These are phyloP conservation scores for Dendryphion nanum DNA, from an alignment of 2,329 filamentous ascomycete species.

Conservation along the genomic window DNA sequence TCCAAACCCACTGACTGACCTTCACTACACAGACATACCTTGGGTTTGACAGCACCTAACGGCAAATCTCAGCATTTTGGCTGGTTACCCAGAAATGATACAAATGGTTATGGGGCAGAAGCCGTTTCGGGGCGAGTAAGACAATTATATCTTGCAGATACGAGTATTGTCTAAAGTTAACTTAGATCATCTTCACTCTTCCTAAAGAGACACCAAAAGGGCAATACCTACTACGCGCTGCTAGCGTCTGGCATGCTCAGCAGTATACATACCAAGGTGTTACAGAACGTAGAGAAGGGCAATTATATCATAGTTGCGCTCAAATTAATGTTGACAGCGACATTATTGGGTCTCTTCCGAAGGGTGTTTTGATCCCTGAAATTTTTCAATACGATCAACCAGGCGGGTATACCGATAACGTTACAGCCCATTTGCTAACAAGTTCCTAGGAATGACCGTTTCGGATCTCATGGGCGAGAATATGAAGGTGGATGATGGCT, in stretches of 20 bases:
- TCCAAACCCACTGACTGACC: neutral
- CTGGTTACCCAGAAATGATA: no score
- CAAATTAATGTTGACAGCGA: slow-evolving; percentile 11
- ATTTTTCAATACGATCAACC: slow-evolving; percentile 2
- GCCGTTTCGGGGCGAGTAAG: slow-evolving; percentile 6
- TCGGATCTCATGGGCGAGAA: slow-evolving; percentile 5
- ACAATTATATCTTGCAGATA: slow-evolving; percentile 2
- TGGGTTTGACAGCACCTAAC: neutral
- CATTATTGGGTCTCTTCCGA: slow-evolving; percentile 2
- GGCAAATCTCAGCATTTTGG: no score
- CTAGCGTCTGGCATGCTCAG: no score
- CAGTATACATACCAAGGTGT: neutral
- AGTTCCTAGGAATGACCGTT: slow-evolving; percentile 7
- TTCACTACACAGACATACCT: neutral
- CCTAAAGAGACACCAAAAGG: slow-evolving; percentile 12
- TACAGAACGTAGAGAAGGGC: neutral
- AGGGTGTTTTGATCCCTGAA: slow-evolving; percentile 13
- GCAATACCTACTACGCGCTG: slow-evolving; percentile 13
- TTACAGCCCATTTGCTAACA: neutral
- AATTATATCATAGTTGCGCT: slow-evolving; percentile 13
- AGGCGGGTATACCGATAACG: slow-evolving; percentile 2
- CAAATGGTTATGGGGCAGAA: no score
- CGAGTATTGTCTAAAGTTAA: slow-evolving; percentile 8
- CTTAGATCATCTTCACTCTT: no score
- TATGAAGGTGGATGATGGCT: slow-evolving; percentile 7